Evolutionary conservation across 805 yeast species (phyloP).

Genomic region (Candida caryicola): DNA sequence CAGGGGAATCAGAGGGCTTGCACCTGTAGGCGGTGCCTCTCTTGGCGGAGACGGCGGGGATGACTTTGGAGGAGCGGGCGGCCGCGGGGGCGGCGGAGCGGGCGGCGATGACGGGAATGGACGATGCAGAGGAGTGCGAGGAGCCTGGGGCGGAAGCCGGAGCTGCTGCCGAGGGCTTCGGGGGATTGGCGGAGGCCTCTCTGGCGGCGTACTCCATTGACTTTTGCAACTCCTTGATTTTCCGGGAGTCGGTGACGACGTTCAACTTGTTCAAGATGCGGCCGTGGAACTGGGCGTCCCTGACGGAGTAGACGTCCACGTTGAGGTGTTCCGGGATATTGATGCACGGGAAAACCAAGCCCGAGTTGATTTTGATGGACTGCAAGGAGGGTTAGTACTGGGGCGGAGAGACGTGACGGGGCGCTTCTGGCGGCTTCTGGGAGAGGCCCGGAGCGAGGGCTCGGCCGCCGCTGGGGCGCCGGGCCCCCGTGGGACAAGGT

Average conservation of each 20-base stretch:
- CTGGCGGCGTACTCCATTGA: slow-evolving; percentile 3
- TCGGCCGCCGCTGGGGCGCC: background rate
- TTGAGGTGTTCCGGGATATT: slow-evolving; percentile 34
- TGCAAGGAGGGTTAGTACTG: slow-evolving; percentile 21
- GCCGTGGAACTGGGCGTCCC: slow-evolving; percentile 24
- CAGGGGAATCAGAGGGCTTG: slow-evolving; percentile 2
- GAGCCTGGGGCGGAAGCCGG: background rate
- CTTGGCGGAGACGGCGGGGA: background rate
- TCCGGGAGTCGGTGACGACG: slow-evolving; percentile 30
- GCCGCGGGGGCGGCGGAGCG: slow-evolving; percentile 1
- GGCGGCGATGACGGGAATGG: background rate
- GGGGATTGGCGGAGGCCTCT: background rate
- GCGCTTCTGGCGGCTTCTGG: too few relatives aligned
- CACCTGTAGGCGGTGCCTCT: slow-evolving; percentile 6
- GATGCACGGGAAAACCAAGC: slow-evolving; percentile 30
- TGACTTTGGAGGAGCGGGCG: background rate
- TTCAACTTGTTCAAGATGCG: slow-evolving; percentile 29
- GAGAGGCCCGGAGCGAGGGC: background rate
- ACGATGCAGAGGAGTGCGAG: background rate
- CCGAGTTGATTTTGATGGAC: slow-evolving; percentile 29
- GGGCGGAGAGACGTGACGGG: too few relatives aligned
- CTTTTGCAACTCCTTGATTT: slow-evolving; percentile 20
- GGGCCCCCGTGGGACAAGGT: slow-evolving; percentile 2
- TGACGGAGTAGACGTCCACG: slow-evolving; percentile 29
- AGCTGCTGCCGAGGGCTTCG: slow-evolving; percentile 1